phyloP scores from a whole-genome alignment of 495 filamentous ascomycete genomes.

The Xylaria bambusicola region DNA sequence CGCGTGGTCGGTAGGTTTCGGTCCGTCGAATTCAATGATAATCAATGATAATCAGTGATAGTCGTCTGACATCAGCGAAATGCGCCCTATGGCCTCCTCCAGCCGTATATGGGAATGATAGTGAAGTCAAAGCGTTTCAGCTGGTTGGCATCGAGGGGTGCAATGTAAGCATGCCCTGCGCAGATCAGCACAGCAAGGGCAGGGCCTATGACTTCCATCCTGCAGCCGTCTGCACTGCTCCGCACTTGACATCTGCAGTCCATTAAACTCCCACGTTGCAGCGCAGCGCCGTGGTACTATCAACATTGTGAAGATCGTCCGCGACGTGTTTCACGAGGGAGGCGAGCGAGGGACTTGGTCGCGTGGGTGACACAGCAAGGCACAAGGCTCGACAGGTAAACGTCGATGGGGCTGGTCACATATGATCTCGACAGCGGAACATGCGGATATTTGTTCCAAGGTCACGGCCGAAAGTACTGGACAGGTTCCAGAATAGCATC shows the following conservation, averaged over 20 bases:
- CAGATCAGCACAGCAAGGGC: not conserved
- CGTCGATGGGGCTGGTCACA: not conserved
- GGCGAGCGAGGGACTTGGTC: not conserved
- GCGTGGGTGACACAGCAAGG: slow-evolving; percentile 9
- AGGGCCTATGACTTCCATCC: not conserved
- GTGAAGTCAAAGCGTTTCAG: slow-evolving; percentile 10
- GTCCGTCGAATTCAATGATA: no score
- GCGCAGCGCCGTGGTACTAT: not conserved
- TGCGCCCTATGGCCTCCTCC: not conserved
- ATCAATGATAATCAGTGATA: not conserved
- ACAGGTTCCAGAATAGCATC: slow-evolving; percentile 5
- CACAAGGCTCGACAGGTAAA: not conserved
- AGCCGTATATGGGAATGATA: slow-evolving; percentile 3
- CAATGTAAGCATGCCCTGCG: slow-evolving; percentile 4
- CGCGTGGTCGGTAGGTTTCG: not conserved
- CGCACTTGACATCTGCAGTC: slow-evolving; percentile 9
- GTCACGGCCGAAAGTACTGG: slow-evolving; percentile 12
- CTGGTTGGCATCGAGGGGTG: not conserved
- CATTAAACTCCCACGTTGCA: slow-evolving; percentile 8
- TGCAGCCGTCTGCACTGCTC: slow-evolving; percentile 8
- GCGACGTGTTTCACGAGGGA: slow-evolving; percentile 16
- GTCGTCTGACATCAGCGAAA: slow-evolving; percentile 19
- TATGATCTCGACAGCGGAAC: slow-evolving; percentile 2
- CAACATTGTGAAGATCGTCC: slow-evolving; percentile 7
- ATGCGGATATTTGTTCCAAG: slow-evolving; percentile 18